Percentiles rank a stretch among this genome's conserved stretches.
phyloP scores from a whole-genome alignment of 2,329 filamentous ascomycete genomes.

The Colletotrichum camelliae region DNA sequence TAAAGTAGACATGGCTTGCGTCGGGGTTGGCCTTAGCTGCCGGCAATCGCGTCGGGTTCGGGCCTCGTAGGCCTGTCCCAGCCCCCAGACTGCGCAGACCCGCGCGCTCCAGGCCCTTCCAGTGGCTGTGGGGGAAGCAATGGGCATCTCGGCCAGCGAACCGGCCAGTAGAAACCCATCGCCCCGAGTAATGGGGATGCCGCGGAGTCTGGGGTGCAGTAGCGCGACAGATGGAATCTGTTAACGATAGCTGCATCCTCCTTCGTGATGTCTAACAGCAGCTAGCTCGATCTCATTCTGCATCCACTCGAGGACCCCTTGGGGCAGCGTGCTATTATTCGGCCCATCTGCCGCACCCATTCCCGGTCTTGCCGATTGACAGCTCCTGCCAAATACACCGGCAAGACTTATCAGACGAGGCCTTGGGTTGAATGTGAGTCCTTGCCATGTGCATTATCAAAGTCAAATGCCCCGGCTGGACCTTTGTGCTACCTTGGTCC shows the following conservation, averaged over 20 bases:
- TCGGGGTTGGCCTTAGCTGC: conserved; percentile 13
- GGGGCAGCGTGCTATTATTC: not conserved
- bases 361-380: not conserved
- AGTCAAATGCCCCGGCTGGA: not conserved
- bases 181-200: not conserved
- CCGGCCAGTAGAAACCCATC: not conserved
- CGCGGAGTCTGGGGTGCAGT: conserved; percentile 15
- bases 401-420: not conserved
- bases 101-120: not conserved
- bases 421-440: not conserved
- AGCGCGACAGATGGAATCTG: not conserved
- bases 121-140: conserved; percentile 14
- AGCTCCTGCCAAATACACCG: not conserved
- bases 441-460: not conserved
- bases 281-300: not conserved
- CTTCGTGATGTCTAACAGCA: not conserved
- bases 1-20: conserved; percentile 16
- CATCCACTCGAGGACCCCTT: not conserved
- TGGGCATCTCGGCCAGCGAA: conserved; percentile 18
- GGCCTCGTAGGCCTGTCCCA: not conserved
- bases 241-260: not conserved
- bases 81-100: not conserved
- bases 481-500: not conserved
- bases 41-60: conserved; percentile 19
- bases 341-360: not conserved